Base-by-base conservation (phyloP, 2,329 filamentous ascomycete species). In the Hypoxylon sp. region DNA sequence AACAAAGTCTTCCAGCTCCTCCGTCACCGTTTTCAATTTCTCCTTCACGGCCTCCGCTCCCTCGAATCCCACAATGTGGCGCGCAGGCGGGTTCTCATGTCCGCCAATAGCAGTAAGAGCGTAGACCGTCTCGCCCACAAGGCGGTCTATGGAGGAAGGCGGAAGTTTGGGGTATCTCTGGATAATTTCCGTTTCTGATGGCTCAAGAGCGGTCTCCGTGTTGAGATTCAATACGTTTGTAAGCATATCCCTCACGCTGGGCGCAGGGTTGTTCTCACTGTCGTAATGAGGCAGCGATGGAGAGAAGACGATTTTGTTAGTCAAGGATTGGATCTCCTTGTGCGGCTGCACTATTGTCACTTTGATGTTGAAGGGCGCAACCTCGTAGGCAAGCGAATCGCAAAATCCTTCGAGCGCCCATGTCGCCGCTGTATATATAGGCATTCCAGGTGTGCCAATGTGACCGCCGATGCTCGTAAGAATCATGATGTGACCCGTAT, bases 381-480 rank as follows among this genome's bases (percentile, higher is more conserved):
- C 91, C 80, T 99, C 96, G 79, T 97, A 99, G 1, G 95, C 94
- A 23, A 99, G 85, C 64, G 93, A 93, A 80, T 98, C 95, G 81
- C 94, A 97, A 78, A 96, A 97, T 16, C 95, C 96, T 80, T 98
- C 96, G 34, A 97, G 86, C 1, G 94, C 96, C 94, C 95, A 97
- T 37, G 94, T 94, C 12, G 94, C 92, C 16, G 95, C 93, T 70
- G 94, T 96, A 78, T 97, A 96, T 83, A 96, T 92, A 60, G 93
- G 88, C 81, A 98, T 87, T 2, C 94, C 94, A 0, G 96, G 96
- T 0, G 94, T 97, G 34, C 94, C 95, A 64, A 98, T 90, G 78
- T 97, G 95, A 2, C 93, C 94, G 37, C 93, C 94, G 64, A 96
- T 94, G 67, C 93, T 95, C 5, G 93, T 96, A 52, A 98, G 85